Conservation (phyloP, 768 basidiomycete species). For the Collybiopsis confluens region DNA sequence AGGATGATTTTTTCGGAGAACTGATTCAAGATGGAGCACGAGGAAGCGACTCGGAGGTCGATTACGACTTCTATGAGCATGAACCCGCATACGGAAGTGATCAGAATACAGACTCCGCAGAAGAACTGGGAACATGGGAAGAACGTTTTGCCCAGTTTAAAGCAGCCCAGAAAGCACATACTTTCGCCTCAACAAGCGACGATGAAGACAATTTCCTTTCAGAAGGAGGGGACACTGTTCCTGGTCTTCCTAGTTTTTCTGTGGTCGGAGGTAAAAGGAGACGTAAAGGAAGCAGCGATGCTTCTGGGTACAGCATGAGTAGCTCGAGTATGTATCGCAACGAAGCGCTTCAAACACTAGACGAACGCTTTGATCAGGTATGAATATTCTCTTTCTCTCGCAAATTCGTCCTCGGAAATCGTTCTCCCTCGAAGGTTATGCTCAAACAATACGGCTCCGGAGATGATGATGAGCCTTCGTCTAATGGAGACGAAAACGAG, state of each 20-base stretch:
- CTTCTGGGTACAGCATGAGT: constrained; percentile 96
- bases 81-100: constrained; percentile 25
- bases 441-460: constrained; percentile 73
- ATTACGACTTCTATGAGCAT: constrained; percentile 66
- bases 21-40: constrained; percentile 72
- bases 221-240: constrained; percentile 80
- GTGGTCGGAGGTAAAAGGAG: constrained; percentile 75
- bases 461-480: constrained; percentile 32
- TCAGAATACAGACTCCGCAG: constrained; percentile 20
- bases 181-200: constrained; percentile 32
- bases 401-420: background rate
- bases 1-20: constrained; percentile 74
- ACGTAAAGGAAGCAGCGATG: constrained; percentile 73
- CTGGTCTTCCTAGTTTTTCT: constrained; percentile 66
- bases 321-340: constrained; percentile 95
- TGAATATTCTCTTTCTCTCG: constrained; percentile 13
- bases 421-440: constrained; percentile 49
- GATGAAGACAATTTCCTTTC: constrained; percentile 51
- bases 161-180: constrained; percentile 31
- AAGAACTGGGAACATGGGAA: constrained; percentile 60
- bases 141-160: constrained; percentile 81
- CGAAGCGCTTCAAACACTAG: constrained; percentile 80
- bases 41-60: constrained; percentile 51
- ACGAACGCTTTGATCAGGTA: constrained; percentile 94
- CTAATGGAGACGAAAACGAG: constrained; percentile 45